Base-by-base conservation (phyloP, 768 basidiomycete genomes). In the Suillus tomentosus region DNA sequence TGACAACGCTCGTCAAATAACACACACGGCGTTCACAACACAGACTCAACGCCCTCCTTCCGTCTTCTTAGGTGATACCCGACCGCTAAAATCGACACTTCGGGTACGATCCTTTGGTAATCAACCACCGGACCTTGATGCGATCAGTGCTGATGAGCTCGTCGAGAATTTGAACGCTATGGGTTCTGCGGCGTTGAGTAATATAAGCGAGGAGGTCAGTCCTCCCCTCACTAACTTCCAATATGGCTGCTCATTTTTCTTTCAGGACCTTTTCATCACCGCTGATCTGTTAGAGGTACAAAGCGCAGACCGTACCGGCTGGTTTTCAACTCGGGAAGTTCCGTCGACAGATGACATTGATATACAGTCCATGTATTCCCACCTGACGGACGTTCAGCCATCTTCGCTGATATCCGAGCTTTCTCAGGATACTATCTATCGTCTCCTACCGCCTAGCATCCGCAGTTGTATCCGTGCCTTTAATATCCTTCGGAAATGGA, bases 241-340 rank as follows among this genome's bases (percentile, higher is more conserved):
- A 60, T 36, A 9, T 60, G 60, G 39, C 8, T 55, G 11, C 17
- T 58, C 39, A 58, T 15, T 17, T 58, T 17, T 10, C 27, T 58
- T 59, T 40, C 51, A 94, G 91, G 92, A 94, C 75, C 79, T 95
- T 43, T 89, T 92, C 69, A 80, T 88, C 50, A 87, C 90, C 8
- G 85, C 87, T 5, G 93, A 95, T 72, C 76, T 94, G 19, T 81
- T 95, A 11, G 93, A 95, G 74, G 85, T 92, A 0, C 93, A 95
- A 73, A 87, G 85, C 2, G 84, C 86, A 17, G 93, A 95, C 72
- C 85, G 87, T 39, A 88, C 85, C 2, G 93, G 90, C 3, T 95
- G 93, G 92, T 91, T 93, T 74, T 66, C 74, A 15, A 62, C 77
- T 39, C 80, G 85, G 61, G 92, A 94, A n/a, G 72, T 79, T 0